These are phyloP conservation scores for Pueraria montana DNA, from an alignment of 306 rosid genomes.

Conservation along the genomic window DNA sequence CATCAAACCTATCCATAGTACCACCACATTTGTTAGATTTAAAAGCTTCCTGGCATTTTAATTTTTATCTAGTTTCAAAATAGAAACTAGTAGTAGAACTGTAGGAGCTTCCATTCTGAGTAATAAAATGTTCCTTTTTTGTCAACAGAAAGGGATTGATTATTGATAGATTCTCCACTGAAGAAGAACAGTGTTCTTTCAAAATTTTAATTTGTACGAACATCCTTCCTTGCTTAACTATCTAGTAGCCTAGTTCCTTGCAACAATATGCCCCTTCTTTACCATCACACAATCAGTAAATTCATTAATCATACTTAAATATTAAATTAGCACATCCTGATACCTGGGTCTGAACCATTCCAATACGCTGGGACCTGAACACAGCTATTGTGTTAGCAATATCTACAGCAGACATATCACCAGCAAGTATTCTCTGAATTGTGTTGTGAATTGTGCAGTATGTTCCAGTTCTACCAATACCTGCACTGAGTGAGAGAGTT, in stretches of 20 bases:
- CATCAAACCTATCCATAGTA: conserved; percentile 20
- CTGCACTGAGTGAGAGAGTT: conserved; percentile 83
- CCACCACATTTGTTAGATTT: background rate
- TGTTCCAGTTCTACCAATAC: conserved; percentile 96
- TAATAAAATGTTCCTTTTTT: background rate
- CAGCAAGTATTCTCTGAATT: conserved; percentile 86
- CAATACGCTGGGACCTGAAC: conserved; percentile 92
- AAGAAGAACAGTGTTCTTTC: conserved; percentile 13
- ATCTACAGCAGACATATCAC: conserved; percentile 92
- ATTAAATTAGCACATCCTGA: conserved; percentile 37
- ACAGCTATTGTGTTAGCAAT: conserved; percentile 68
- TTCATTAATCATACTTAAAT: conserved; percentile 13
- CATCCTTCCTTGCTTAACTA: conserved; percentile 5
- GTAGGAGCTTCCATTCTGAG: conserved; percentile 26
- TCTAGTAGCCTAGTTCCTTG: conserved; percentile 30
- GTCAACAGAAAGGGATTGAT: background rate
- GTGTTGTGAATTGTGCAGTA: conserved; percentile 93
- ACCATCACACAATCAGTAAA: conserved; percentile 36
- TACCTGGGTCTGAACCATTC: conserved; percentile 98
- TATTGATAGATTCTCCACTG: background rate
- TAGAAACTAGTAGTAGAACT: background rate
- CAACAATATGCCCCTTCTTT: conserved; percentile 16
- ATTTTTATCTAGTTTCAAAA: conserved; percentile 19
- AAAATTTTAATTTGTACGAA: conserved; percentile 8
- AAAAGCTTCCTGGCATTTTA: conserved; percentile 5